Evolutionary conservation across 257 asterid species (phyloP).

Genomic region (Eucommia ulmoides): DNA sequence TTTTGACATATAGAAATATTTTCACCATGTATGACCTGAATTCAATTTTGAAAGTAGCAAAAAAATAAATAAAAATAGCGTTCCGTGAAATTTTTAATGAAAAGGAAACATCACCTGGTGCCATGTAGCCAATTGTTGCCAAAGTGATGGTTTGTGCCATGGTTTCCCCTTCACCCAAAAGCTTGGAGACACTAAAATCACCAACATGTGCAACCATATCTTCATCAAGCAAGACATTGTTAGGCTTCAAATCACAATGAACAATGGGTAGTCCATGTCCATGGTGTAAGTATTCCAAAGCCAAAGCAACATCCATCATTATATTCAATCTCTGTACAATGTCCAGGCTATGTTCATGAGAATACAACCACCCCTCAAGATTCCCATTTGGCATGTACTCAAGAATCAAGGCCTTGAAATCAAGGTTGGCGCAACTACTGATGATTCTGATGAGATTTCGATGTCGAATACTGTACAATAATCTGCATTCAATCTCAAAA

Average conservation of each 20-base stretch:
- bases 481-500: background rate
- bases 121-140: background rate
- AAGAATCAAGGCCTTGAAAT: background rate
- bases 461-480: background rate
- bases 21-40: no score
- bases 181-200: background rate
- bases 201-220: background rate
- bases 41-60: no score
- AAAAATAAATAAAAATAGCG: no score
- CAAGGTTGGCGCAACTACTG: background rate
- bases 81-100: no score
- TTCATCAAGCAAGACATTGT: background rate
- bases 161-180: background rate
- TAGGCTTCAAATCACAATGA: background rate
- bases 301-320: background rate
- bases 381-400: background rate
- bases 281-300: background rate
- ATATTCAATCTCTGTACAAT: background rate
- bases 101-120: no score
- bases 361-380: background rate
- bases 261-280: background rate
- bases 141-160: background rate
- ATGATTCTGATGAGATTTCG: background rate
- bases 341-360: background rate
- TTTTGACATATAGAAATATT: no score